Conservation (phyloP, 441 rosid genomes). For the Theobroma grandiflorum region DNA sequence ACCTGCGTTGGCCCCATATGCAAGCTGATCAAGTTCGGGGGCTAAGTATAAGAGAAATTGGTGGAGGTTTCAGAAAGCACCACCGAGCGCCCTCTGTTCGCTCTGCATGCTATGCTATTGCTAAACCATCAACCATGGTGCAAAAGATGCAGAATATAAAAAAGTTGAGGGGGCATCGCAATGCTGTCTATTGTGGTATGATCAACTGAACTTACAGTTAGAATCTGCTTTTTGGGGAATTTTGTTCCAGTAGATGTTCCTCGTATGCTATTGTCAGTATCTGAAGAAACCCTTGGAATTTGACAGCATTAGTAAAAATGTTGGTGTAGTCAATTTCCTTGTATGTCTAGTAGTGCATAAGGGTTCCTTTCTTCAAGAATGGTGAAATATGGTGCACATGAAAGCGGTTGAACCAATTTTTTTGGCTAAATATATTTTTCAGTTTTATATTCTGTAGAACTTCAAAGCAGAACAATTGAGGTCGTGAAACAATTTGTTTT, state of each 20-base stretch:
- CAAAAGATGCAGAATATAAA: constrained; percentile 83
- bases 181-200: constrained; percentile 89
- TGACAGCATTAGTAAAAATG: constrained; percentile 13
- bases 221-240: constrained; percentile 7
- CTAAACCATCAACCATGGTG: constrained; percentile 81
- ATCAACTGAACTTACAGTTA: constrained; percentile 32
- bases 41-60: constrained; percentile 80
- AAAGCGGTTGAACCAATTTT: not conserved
- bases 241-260: constrained; percentile 9
- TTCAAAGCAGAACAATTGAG: no score
- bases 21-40: constrained; percentile 86
- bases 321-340: constrained; percentile 5
- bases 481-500: no score
- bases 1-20: constrained; percentile 86
- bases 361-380: not conserved
- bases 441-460: no score
- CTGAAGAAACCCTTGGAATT: constrained; percentile 9
- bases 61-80: constrained; percentile 83
- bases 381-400: constrained; percentile 3
- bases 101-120: constrained; percentile 81
- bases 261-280: not conserved
- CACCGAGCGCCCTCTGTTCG: constrained; percentile 83
- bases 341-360: not conserved
- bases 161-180: constrained; percentile 81
- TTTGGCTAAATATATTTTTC: not conserved